Evolutionary conservation across 352 stramenopile species (phyloP).

Genomic region (Globisporangium cylindrosporum): DNA sequence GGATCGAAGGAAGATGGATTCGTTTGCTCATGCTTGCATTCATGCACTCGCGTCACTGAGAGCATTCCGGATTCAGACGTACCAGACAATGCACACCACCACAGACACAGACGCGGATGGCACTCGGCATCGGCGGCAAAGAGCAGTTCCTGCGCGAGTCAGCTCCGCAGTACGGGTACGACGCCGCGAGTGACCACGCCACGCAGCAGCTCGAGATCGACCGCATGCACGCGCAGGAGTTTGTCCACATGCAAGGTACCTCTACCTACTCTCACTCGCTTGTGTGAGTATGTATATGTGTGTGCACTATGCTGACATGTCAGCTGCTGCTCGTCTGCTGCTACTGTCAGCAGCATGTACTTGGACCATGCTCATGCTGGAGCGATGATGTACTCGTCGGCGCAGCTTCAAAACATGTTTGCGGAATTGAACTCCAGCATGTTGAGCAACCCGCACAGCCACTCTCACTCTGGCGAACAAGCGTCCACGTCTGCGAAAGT

Average conservation of each 20-base stretch:
- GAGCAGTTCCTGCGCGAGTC: constrained; percentile 14
- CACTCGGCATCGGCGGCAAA: constrained; percentile 11
- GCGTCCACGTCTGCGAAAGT: constrained; percentile 43
- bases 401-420: constrained; percentile 55
- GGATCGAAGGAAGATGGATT: constrained; percentile 4
- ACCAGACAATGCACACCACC: background rate
- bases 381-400: constrained; percentile 69
- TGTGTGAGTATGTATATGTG: background rate
- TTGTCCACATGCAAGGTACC: constrained; percentile 37
- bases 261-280: background rate
- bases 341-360: constrained; percentile 42
- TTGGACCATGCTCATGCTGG: constrained; percentile 86
- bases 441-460: constrained; percentile 72
- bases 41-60: background rate
- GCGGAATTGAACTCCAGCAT: constrained; percentile 45
- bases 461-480: constrained; percentile 17
- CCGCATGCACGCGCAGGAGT: constrained; percentile 41
- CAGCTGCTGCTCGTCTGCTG: background rate
- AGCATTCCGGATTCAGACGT: constrained; percentile 8
- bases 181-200: background rate
- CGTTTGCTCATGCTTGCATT: background rate
- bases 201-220: constrained; percentile 26
- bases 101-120: too few relatives aligned
- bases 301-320: background rate
- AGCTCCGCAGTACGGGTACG: constrained; percentile 16